Evolutionary conservation across 108 stramenopile genomes (phyloP).

Genomic region (Nitzschia inconspicua): DNA sequence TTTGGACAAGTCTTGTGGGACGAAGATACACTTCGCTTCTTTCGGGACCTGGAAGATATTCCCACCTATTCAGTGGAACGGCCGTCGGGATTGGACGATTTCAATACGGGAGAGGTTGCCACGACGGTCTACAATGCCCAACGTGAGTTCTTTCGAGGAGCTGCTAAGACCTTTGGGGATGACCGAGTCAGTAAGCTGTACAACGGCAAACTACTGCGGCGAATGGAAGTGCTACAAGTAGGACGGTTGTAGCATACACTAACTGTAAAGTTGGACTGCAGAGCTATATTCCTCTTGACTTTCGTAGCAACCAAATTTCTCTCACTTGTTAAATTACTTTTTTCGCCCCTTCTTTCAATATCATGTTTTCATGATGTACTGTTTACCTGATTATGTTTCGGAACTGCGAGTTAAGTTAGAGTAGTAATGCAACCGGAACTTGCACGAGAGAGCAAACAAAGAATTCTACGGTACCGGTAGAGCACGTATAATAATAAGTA

Average conservation of each 20-base stretch:
- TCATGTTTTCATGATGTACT: too few species aligned
- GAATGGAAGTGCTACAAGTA: constrained; percentile 80
- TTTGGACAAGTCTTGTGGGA: constrained; percentile 75
- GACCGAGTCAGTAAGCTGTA: constrained; percentile 66
- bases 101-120: constrained; percentile 36
- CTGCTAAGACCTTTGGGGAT: constrained; percentile 82
- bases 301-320: too few species aligned
- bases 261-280: too few species aligned
- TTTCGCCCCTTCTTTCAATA: too few species aligned
- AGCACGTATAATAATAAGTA: too few species aligned
- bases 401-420: too few species aligned
- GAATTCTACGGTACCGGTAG: too few species aligned
- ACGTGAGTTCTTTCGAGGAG: constrained; percentile 70
- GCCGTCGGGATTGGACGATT: constrained; percentile 25
- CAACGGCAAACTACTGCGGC: constrained; percentile 75
- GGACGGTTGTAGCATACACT: constrained; percentile 49
- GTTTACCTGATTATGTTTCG: too few species aligned
- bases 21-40: constrained; percentile 39
- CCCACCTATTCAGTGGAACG: constrained; percentile 57
- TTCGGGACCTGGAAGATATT: constrained; percentile 54
- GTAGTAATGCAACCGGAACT: too few species aligned
- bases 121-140: constrained; percentile 72
- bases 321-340: too few species aligned
- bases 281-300: too few species aligned
- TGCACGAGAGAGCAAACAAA: too few species aligned